Evolutionary conservation across 352 stramenopile species (phyloP), one percentile per base, ranked within the genome.

Genomic region (Globisporangium spiculum): DNA sequence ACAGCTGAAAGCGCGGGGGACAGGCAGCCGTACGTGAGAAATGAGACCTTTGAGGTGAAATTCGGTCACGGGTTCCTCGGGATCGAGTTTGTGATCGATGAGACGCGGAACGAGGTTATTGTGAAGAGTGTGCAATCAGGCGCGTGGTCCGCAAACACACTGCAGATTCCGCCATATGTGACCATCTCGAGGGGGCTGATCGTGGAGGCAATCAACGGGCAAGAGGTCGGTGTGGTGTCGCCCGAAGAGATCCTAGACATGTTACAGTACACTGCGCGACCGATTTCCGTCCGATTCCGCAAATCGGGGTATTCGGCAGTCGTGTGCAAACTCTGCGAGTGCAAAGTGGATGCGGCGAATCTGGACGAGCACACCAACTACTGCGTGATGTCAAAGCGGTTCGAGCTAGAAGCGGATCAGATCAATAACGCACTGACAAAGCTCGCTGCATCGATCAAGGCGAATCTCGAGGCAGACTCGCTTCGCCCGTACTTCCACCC

Each of bases 281-380:
- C 88, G 2, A 78, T 94, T 53, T 78, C 72, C 0, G 73, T 96
- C 26, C 85, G 75, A 18, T 96, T 96, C 53, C 77, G 74, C 27
- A 77, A 73, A 24, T 76, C 69, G 10, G 75, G 73, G 16, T 75
- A 75, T 38, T 76, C 74, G 1, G 71, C 75, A 46, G 82, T 92
- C 9, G 78, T 96, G 30, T 96, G 88, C 67, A 93, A 93, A 63
- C 75, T 96, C 14, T 96, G 88, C 52, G 88, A 96, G 68, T 86
- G 75, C 38, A 83, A 81, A 65, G 79, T 96, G 20, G 84, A 94
- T 26, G 82, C 83, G 4, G 79, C 67, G 34, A 75, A 65, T 16
- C 67, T 96, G 64, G 78, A 92, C 24, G 85, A 92, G 32, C 88
- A 96, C 63, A 93, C 83, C 0, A 87, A 92, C 27, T 94, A 80